A percentile compares a stretch with the other conserved stretches of the same genome.
phyloP scores from a whole-genome alignment of 73 alveolate species.

The Tetrahymena elliotti region DNA sequence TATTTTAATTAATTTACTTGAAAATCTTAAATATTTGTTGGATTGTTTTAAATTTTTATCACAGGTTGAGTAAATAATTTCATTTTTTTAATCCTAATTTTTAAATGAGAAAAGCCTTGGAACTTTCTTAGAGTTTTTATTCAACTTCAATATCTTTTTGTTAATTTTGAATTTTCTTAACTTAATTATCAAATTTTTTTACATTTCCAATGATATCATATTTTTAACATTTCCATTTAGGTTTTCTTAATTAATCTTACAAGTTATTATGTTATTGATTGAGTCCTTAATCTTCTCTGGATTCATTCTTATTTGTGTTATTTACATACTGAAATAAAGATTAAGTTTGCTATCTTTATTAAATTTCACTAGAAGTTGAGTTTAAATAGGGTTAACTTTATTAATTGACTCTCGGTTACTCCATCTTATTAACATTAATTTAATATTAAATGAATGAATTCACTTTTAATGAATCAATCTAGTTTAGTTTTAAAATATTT shows the following conservation, averaged over 20 bases:
- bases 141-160: neutral
- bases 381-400: neutral
- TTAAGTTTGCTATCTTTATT: neutral
- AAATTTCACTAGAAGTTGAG: neutral
- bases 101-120: neutral
- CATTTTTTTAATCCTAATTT: neutral
- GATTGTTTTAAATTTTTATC: no score
- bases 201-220: neutral
- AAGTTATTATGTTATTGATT: neutral
- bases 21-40: no score
- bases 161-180: neutral
- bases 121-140: neutral
- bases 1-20: no score
- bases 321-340: neutral
- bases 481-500: no score
- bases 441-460: no score
- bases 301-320: neutral
- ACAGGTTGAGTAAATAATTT: neutral
- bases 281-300: neutral
- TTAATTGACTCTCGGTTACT: no score
- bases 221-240: neutral
- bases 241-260: neutral
- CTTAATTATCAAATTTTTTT: neutral
- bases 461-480: neutral
- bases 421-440: no score